phyloP scores from a whole-genome alignment of 2,329 filamentous ascomycete species.

The Aureobasidium sp. region DNA sequence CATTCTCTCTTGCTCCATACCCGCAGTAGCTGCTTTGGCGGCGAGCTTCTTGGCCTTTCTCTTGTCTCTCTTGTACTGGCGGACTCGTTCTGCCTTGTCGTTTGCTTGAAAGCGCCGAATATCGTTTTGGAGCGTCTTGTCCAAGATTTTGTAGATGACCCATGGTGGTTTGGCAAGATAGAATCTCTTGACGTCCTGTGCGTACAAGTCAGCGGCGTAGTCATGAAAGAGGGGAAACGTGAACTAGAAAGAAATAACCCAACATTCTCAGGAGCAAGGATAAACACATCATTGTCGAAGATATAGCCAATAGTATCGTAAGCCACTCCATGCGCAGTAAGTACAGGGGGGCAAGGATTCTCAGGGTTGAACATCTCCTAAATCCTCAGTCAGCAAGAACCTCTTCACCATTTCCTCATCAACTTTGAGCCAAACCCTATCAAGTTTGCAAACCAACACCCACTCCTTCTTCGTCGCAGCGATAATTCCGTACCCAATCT shows the following conservation, averaged over 20 bases:
- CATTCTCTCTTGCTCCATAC: not conserved
- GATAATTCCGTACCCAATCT: not conserved
- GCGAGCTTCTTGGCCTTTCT: not conserved
- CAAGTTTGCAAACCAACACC: not conserved
- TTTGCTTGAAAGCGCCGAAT: not conserved
- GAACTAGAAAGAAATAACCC: too few species aligned
- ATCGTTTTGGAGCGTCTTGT: not conserved
- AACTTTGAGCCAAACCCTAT: not conserved
- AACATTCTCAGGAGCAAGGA: not conserved
- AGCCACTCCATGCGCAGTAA: not conserved
- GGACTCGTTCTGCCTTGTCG: not conserved
- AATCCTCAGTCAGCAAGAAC: not conserved
- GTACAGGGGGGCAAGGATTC: not conserved
- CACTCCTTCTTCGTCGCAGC: not conserved
- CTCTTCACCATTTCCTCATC: not conserved
- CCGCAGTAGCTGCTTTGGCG: not conserved
- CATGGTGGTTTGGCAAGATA: not conserved
- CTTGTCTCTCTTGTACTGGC: not conserved
- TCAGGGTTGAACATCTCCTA: not conserved
- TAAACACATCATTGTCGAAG: not conserved
- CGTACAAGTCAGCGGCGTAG: too few species aligned
- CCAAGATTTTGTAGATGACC: not conserved
- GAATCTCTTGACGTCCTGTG: not conserved
- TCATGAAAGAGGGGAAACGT: not conserved
- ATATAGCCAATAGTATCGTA: conserved; percentile 7